Evolutionary conservation across 768 basidiomycete genomes (phyloP), one percentile per base, ranked within the genome.

Genomic region (Hemileccinum impolitum): DNA sequence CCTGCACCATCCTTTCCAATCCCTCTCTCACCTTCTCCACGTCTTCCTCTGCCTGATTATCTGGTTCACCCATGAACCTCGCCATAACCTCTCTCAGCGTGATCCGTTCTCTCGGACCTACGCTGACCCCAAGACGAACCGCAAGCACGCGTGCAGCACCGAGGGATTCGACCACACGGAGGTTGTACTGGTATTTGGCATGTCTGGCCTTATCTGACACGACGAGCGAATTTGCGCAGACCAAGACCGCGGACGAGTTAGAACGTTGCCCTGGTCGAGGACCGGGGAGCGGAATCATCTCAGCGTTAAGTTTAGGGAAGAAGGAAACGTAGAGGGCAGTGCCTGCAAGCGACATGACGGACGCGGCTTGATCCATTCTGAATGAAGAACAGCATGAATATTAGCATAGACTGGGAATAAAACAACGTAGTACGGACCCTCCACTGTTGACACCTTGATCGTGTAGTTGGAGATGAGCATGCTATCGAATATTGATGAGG

Each of bases 351-450:
- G 82, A 86, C 55, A 94, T 85, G 32, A 92, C 84, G 0, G 89
- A 92, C 0, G 91, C 90, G 1, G 91, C 87, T 75, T 94, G 91
- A 65, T 95, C 93, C 87, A 94, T 89, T 21, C 90, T 87, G 42
- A 7, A 40, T 6, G 8, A 30, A 19, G n/a, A 17, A 36, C 46
- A 28, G 4, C 23, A n/a, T n/a, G 9, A 28, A 28, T 6, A 47
- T 55, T 9, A 57, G 48, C 31, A 49, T 4, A 14, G 36, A 55
- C 23, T n/a, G 9, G 14, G 18, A 39, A 28, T 47, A 26, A 21
- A 25, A 36, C 6, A n/a, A 47, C 7, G 0, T 15, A 19, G 11
- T 17, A 63, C 78, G 51, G 58, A 87, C 87, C 87, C 86, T 53
- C 87, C 87, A 50, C 82, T 85, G 58, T 90, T 90, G 9, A 89